These are phyloP conservation scores for Neoboletus magnificus DNA, from an alignment of 768 basidiomycete genomes.

Conservation along the genomic window DNA sequence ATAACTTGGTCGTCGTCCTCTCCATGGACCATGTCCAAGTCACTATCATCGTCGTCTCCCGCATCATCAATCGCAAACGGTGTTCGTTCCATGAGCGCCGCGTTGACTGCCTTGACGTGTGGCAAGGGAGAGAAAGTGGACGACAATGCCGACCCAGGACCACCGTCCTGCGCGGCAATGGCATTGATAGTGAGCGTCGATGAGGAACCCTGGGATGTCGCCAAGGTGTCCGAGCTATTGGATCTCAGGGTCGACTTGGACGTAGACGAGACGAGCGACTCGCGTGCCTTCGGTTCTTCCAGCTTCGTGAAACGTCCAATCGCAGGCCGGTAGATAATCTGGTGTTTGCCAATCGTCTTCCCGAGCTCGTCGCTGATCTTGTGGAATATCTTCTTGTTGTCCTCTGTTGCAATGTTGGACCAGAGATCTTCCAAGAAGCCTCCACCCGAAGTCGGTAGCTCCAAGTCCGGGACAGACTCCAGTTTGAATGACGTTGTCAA, in stretches of 20 bases:
- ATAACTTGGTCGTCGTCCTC: slow-evolving; percentile 76
- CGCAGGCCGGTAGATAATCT: slow-evolving; percentile 75
- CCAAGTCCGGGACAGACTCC: slow-evolving; percentile 65
- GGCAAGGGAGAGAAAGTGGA: slow-evolving; percentile 52
- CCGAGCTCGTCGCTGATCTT: slow-evolving; percentile 92
- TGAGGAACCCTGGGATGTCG: slow-evolving; percentile 34
- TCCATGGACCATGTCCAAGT: slow-evolving; percentile 49
- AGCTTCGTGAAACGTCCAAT: slow-evolving; percentile 82
- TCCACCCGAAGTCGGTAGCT: slow-evolving; percentile 53
- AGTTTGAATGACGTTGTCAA: slow-evolving; percentile 85
- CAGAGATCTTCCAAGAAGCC: slow-evolving; percentile 81
- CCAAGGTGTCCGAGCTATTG: slow-evolving; percentile 30
- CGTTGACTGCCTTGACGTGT: slow-evolving; percentile 71
- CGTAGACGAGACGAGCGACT: slow-evolving; percentile 73
- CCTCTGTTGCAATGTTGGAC: slow-evolving; percentile 86
- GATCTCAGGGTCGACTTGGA: slow-evolving; percentile 52
- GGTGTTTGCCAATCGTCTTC: slow-evolving; percentile 90
- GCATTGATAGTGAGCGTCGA: slow-evolving; percentile 53
- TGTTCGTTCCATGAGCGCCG: slow-evolving; percentile 86
- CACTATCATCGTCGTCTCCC: slow-evolving; percentile 60
- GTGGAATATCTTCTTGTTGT: slow-evolving; percentile 92
- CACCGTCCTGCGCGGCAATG: slow-evolving; percentile 18
- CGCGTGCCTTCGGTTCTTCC: slow-evolving; percentile 85
- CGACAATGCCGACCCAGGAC: slow-evolving; percentile 19
- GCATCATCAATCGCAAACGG: slow-evolving; percentile 98